Evolutionary conservation across 257 asterid species (phyloP).

Genomic region (Forsythia suspensa): DNA sequence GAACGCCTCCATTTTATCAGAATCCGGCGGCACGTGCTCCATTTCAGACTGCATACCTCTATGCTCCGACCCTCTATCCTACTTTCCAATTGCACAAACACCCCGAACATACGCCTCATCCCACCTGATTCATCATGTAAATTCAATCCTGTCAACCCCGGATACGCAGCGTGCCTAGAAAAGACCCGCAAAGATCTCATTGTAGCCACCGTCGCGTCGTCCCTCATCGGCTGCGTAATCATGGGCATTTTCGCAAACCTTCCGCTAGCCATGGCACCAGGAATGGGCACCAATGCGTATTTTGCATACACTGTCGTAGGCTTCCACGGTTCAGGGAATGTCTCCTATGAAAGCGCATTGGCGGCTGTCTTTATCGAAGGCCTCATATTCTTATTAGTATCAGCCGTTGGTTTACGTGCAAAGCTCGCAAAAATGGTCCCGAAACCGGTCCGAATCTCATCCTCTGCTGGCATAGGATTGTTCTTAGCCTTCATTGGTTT

Average conservation of each 20-base stretch:
- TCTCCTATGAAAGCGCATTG: slow-evolving; percentile 70
- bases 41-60: slow-evolving; percentile 80
- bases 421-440: slow-evolving; percentile 83
- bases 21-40: slow-evolving; percentile 94
- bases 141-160: slow-evolving; percentile 81
- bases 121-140: slow-evolving; percentile 70
- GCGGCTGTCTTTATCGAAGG: slow-evolving; percentile 94
- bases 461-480: slow-evolving; percentile 88
- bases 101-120: slow-evolving; percentile 46
- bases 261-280: slow-evolving; percentile 87
- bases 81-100: slow-evolving; percentile 40
- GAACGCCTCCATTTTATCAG: slow-evolving; percentile 86
- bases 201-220: slow-evolving; percentile 84
- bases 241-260: slow-evolving; percentile 84
- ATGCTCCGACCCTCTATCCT: slow-evolving; percentile 58
- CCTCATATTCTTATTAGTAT: slow-evolving; percentile 56
- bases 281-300: slow-evolving; percentile 93
- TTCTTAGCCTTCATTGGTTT: slow-evolving; percentile 89
- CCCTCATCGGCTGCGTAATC: slow-evolving; percentile 74
- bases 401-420: slow-evolving; percentile 75
- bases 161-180: slow-evolving; percentile 80
- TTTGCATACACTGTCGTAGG: slow-evolving; percentile 94
- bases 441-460: slow-evolving; percentile 75
- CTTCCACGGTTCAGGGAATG: slow-evolving; percentile 83
- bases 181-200: slow-evolving; percentile 65